A percentile compares a stretch with the other conserved stretches of the same genome.
Conservation (phyloP, 768 basidiomycete species). For the Tremella yokohamensis region DNA sequence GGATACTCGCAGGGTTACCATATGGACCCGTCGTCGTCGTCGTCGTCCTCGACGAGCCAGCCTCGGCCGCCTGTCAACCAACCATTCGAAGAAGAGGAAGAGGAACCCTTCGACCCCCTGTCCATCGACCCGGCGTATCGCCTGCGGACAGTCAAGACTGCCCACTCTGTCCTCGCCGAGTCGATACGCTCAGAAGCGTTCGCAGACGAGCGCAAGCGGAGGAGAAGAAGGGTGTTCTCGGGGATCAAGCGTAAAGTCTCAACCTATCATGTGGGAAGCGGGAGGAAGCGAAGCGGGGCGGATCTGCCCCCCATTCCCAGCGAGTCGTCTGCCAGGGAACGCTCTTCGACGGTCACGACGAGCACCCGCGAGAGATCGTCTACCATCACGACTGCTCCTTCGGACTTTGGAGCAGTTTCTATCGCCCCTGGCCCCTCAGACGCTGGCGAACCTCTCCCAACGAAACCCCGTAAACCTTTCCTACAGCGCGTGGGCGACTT, state of each 20-base stretch:
- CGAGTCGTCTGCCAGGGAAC: not conserved
- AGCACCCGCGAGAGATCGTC: conserved; percentile 8
- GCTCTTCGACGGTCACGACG: not conserved
- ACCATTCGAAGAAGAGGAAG: conserved; percentile 22
- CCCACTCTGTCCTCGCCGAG: conserved; percentile 83
- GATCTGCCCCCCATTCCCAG: conserved; percentile 14
- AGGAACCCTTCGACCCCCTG: conserved; percentile 36
- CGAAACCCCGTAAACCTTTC: conserved; percentile 40
- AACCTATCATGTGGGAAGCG: not conserved
- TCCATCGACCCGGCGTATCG: conserved; percentile 72
- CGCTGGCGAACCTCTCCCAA: conserved; percentile 11
- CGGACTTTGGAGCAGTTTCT: conserved; percentile 6
- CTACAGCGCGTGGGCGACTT: conserved; percentile 51
- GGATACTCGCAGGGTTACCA: no score
- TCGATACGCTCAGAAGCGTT: conserved; percentile 67
- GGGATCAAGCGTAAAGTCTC: conserved; percentile 25
- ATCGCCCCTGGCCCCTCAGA: not conserved
- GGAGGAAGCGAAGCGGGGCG: conserved; percentile 9
- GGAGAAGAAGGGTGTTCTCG: conserved; percentile 32
- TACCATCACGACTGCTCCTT: conserved; percentile 30
- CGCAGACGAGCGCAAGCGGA: conserved; percentile 54
- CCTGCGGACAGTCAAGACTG: conserved; percentile 86
- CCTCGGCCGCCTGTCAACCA: no score
- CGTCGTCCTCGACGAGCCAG: no score
- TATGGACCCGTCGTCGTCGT: not conserved